Percentiles rank a stretch among this genome's conserved stretches.
These are phyloP conservation scores for Gonium pectorale DNA, from an alignment of 139 green algal genomes.

Conservation along the genomic window DNA sequence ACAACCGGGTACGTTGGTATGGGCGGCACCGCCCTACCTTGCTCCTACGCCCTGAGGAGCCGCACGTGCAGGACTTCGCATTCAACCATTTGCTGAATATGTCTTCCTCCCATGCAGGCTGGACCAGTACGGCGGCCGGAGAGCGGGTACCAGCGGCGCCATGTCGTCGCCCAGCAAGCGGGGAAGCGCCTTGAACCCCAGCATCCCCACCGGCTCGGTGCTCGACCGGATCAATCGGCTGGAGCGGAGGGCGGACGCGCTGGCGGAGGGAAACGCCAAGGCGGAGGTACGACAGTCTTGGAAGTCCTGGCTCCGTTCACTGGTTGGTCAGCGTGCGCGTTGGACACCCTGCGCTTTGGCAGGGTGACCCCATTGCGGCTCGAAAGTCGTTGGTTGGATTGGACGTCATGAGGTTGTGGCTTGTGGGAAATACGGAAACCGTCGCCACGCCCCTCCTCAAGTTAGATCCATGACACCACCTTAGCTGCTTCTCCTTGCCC, in stretches of 20 bases:
- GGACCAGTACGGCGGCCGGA: constrained; percentile 10
- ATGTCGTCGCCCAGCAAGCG: constrained; percentile 22
- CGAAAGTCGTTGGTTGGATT: too few species aligned
- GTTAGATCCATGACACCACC: too few species aligned
- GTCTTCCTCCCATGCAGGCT: background rate
- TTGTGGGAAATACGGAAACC: too few species aligned
- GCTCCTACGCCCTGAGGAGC: background rate
- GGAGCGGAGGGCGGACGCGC: constrained; percentile 48
- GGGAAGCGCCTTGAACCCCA: constrained; percentile 3
- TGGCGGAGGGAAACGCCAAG: constrained; percentile 18
- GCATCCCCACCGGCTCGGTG: constrained; percentile 17
- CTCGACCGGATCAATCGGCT: constrained; percentile 47
- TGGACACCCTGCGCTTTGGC: too few species aligned
- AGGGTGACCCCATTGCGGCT: too few species aligned
- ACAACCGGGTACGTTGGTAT: background rate
- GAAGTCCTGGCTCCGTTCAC: too few species aligned
- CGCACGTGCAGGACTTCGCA: background rate
- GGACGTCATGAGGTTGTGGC: too few species aligned
- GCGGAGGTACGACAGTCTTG: constrained; percentile 26
- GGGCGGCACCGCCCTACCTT: background rate
- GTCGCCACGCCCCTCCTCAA: too few species aligned
- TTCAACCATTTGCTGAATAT: background rate
- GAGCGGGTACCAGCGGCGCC: background rate
- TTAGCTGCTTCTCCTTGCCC: too few species aligned
- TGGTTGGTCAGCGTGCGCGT: too few species aligned